Percentiles rank a stretch among this genome's conserved stretches.
Evolutionary conservation across 495 filamentous ascomycete genomes (phyloP).

Genomic region (Penicillium desertorum): DNA sequence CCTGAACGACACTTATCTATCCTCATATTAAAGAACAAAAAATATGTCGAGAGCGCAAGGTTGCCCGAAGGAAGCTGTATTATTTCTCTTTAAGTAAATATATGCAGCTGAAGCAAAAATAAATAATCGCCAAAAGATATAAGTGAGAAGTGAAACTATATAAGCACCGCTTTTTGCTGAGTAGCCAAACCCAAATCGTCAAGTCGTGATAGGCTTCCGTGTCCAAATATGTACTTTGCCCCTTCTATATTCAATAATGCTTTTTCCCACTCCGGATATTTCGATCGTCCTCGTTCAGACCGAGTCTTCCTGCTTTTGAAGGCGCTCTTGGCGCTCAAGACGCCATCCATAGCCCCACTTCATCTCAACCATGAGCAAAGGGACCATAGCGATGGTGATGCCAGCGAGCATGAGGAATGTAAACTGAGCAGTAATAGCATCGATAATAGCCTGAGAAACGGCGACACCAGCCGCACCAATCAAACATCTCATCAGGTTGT

Average conservation of each 20-base stretch:
- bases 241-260: not conserved
- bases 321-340: conserved; percentile 27
- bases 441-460: conserved; percentile 60
- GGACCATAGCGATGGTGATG: conserved; percentile 37
- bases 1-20: not conserved
- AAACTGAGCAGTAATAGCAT: conserved; percentile 57
- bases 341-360: conserved; percentile 50
- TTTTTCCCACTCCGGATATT: not conserved
- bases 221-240: conserved; percentile 2
- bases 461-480: conserved; percentile 66
- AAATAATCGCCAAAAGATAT: conserved; percentile 2
- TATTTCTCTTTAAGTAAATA: not conserved
- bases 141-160: conserved; percentile 9
- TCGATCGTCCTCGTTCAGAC: not conserved
- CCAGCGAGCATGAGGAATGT: conserved; percentile 61
- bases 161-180: conserved; percentile 11
- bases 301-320: conserved; percentile 17
- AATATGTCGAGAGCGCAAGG: not conserved
- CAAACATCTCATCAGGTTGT: conserved; percentile 67
- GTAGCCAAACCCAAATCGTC: conserved; percentile 20
- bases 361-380: conserved; percentile 39
- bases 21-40: not conserved
- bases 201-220: conserved; percentile 16
- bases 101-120: conserved; percentile 5
- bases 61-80: not conserved